A percentile compares a stretch with the other conserved stretches of the same genome.
Evolutionary conservation across 2,329 filamentous ascomycete species (phyloP).

Genomic region (Ophiostoma perfectum): DNA sequence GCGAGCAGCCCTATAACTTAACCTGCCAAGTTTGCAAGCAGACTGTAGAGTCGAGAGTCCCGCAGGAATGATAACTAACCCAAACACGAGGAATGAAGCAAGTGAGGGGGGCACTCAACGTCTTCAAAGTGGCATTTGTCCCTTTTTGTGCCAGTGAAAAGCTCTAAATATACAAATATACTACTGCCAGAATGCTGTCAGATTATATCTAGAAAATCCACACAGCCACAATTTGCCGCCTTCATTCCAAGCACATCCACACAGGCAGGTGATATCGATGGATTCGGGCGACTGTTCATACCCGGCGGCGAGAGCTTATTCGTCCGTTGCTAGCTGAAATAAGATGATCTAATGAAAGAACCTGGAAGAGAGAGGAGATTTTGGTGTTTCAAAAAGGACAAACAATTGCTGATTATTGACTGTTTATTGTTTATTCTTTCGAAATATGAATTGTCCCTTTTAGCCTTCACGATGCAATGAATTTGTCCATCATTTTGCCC

Average conservation of each 20-base stretch:
- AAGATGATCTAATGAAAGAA: background rate
- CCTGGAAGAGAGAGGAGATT: background rate
- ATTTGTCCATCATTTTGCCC: background rate
- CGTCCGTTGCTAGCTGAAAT: background rate
- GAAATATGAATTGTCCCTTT: constrained; percentile 2
- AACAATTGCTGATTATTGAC: background rate
- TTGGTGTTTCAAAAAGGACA: background rate
- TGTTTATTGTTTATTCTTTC: background rate
- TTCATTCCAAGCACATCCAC: background rate
- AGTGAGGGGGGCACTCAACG: background rate
- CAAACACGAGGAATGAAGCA: background rate
- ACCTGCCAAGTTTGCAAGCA: background rate
- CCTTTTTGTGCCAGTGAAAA: background rate
- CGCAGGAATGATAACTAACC: background rate
- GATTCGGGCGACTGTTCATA: background rate
- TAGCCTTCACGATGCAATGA: constrained; percentile 2
- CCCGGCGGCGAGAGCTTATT: background rate
- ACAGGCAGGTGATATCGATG: background rate
- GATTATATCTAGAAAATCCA: background rate
- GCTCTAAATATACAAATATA: background rate
- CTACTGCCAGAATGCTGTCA: background rate
- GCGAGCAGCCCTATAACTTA: background rate
- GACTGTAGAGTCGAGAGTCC: too few relatives aligned
- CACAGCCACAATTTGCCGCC: background rate
- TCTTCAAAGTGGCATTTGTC: too few relatives aligned